Evolutionary conservation across 805 yeast genomes (phyloP).

Genomic region (Vanderwaltozyma polyspora): DNA sequence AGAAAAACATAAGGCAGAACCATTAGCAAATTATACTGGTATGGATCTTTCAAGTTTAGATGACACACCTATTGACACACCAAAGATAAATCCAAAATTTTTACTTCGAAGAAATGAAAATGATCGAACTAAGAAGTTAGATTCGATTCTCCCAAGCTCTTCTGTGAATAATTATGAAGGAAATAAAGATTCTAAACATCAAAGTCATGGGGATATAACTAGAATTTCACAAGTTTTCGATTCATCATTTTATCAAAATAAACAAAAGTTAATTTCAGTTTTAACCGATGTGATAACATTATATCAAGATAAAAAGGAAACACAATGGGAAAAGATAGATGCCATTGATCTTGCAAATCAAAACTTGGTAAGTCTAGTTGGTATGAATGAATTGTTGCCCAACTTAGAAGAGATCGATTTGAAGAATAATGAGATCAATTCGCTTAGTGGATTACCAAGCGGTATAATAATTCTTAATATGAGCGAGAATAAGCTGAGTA

Average conservation of each 20-base stretch:
- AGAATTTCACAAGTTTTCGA: conserved; percentile 10
- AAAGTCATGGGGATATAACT: conserved; percentile 12
- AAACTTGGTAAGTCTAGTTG: conserved; percentile 10
- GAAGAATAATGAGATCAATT: conserved; percentile 13
- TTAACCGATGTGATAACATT: conserved; percentile 11
- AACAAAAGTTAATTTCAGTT: conserved; percentile 15
- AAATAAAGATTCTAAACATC: too few species aligned
- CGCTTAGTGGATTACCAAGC: conserved; percentile 13
- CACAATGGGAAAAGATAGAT: conserved; percentile 8
- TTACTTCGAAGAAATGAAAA: too few species aligned
- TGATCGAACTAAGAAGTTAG: too few species aligned
- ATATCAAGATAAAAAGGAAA: conserved; percentile 3
- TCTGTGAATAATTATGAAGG: too few species aligned
- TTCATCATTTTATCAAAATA: conserved; percentile 15
- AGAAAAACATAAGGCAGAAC: neutral
- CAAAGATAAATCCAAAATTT: conserved; percentile 13
- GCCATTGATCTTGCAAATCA: conserved; percentile 7
- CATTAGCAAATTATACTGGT: neutral
- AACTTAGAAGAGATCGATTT: conserved; percentile 12
- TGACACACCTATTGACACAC: conserved; percentile 21
- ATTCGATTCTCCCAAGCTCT: too few species aligned
- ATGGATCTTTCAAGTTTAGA: conserved; percentile 3
- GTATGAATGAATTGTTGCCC: conserved; percentile 17
- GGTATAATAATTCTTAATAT: conserved; percentile 7
- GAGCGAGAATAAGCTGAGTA: conserved; percentile 11